These are phyloP conservation scores for Alternaria gaisen DNA, from an alignment of 2,329 filamentous ascomycete genomes.

Conservation along the genomic window DNA sequence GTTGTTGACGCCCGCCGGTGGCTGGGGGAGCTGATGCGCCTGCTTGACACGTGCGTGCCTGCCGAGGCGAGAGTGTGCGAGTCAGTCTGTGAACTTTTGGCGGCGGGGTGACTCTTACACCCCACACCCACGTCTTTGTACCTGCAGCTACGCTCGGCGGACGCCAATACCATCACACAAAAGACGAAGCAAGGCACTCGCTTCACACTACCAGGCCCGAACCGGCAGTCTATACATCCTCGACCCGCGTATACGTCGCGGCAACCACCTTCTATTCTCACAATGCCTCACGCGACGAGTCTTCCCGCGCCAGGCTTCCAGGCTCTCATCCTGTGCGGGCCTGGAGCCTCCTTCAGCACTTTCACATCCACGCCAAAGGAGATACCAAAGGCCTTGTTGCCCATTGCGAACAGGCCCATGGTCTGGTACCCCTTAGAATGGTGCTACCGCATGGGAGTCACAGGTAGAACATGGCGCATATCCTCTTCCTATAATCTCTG, in stretches of 20 bases:
- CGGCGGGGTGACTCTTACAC: constrained; percentile 32
- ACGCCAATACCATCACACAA: background rate
- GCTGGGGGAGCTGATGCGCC: constrained; percentile 5
- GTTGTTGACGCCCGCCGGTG: constrained; percentile 15
- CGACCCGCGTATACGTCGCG: no score
- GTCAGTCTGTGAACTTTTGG: constrained; percentile 24
- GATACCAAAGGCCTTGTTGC: constrained; percentile 81
- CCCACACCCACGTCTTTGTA: constrained; percentile 18
- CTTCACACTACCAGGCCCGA: background rate
- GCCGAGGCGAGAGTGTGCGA: constrained; percentile 16
- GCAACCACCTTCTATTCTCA: background rate
- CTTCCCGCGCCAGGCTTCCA: constrained; percentile 81
- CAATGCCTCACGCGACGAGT: constrained; percentile 76
- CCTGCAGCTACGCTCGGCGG: constrained; percentile 15
- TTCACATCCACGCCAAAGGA: constrained; percentile 83
- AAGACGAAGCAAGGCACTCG: background rate
- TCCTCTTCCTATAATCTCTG: background rate
- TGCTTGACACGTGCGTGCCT: constrained; percentile 18
- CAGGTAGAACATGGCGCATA: constrained; percentile 57
- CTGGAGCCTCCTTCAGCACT: constrained; percentile 81
- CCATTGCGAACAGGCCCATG: constrained; percentile 86
- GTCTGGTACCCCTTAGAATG: constrained; percentile 90
- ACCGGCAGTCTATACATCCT: background rate
- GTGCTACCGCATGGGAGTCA: constrained; percentile 82
- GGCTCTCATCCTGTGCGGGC: constrained; percentile 83